Percentiles rank a stretch among this genome's conserved stretches.
Conservation (phyloP, 2,329 filamentous ascomycete species). For the Orbilia blumenaviensis region DNA sequence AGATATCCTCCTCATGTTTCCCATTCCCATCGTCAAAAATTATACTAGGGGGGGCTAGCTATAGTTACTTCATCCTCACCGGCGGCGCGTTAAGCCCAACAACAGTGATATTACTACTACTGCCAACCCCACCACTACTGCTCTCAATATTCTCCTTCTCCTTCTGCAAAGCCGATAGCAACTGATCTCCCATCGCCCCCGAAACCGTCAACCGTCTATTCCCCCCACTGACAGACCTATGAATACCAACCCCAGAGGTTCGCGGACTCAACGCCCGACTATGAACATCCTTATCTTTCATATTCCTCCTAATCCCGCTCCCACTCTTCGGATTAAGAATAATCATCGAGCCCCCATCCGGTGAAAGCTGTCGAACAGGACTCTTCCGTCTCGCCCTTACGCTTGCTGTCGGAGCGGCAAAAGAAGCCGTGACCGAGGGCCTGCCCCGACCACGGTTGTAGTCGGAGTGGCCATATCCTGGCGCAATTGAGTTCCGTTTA, state of each 20-base stretch:
- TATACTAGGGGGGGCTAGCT: too few species aligned
- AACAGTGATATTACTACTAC: slow-evolving; percentile 16
- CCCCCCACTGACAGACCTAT: slow-evolving; percentile 32
- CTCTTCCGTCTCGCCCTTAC: slow-evolving; percentile 60
- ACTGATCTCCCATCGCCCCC: slow-evolving; percentile 37
- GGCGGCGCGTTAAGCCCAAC: slow-evolving; percentile 28
- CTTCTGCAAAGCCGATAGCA: slow-evolving; percentile 41
- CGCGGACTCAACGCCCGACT: slow-evolving; percentile 59
- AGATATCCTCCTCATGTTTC: background rate
- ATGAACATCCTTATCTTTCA: slow-evolving; percentile 58
- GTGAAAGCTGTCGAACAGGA: slow-evolving; percentile 61
- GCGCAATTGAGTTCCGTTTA: slow-evolving; percentile 51
- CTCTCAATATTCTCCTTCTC: slow-evolving; percentile 49
- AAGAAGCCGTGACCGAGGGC: slow-evolving; percentile 54
- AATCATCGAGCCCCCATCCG: slow-evolving; percentile 60
- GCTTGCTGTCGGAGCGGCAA: slow-evolving; percentile 55
- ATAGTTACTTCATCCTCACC: slow-evolving; percentile 39
- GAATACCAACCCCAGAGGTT: slow-evolving; percentile 39
- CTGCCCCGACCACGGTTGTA: slow-evolving; percentile 19
- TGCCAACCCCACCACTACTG: slow-evolving; percentile 17
- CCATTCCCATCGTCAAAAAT: too few species aligned
- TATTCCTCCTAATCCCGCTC: slow-evolving; percentile 59
- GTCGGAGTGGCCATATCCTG: slow-evolving; percentile 33
- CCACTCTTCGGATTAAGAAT: slow-evolving; percentile 59
- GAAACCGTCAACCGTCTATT: slow-evolving; percentile 39